Base-by-base conservation (phyloP, 2,329 filamentous ascomycete species). In the Gremmenia infestans region DNA sequence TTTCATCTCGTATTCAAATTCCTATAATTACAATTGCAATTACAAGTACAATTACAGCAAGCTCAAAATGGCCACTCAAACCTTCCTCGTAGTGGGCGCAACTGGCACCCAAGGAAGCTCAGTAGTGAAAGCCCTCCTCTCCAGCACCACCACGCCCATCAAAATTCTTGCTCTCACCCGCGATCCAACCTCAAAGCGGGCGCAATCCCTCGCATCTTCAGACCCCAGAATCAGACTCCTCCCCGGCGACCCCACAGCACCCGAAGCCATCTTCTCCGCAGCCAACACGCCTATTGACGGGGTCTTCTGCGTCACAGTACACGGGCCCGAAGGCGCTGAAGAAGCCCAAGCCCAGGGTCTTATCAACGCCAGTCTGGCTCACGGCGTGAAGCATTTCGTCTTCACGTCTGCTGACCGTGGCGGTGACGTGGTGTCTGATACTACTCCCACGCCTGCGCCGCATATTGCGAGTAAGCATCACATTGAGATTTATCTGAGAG, bases 331-430 rank as follows among this genome's bases (percentile, higher is more conserved):
- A 55, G 56, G 60, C 11, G 66, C 65, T 50, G 81, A 84, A 68
- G 73, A 79, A 59, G 56, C 62, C 7, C 82, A 87, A 68, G 85
- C 83, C 53, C 83, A 77, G 43, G 74, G 71, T 0, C 71, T 88
- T 7, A 73, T 86, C 53, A 79, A 85, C 55, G 79, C 76, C 19
- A 74, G 81, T 3, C 65, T 87, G 55, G 75, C 77, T 23, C 69
- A 79, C 32, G 74, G 75, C 12, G 80, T 87, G 43, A 72, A 76
- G 57, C 78, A 83, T 65, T 85, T 88, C 62, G 78, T 88, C 47
- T 87, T 86, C 71, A 79, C 76, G 35, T 81, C 78, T 53, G 81
- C 86, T 28, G 85, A 88, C 60, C 81, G 85, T 42, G 82, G 83
- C 45, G 82, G 83, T 48, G 71, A 72, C 23, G 69, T 69, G 2